Conservation (phyloP, 306 rosid genomes). For the Quercus variabilis region DNA sequence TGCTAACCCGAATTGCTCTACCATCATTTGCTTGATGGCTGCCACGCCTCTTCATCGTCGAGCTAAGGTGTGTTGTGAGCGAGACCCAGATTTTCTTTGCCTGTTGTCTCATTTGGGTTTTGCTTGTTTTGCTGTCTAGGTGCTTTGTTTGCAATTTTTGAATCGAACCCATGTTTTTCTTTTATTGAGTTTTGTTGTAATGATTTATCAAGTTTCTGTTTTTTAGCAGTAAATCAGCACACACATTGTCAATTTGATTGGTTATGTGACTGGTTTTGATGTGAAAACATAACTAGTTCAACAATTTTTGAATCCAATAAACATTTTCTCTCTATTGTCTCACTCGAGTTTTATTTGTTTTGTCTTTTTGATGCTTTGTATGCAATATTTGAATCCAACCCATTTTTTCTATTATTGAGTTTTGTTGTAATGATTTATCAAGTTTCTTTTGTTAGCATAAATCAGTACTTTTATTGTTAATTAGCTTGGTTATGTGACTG, state of each 20-base stretch:
- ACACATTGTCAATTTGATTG: neutral
- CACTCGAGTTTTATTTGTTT: neutral
- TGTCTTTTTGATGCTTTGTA: neutral
- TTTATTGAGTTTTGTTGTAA: neutral
- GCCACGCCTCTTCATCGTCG: conserved; percentile 94
- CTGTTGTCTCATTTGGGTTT: neutral
- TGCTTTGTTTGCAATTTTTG: neutral
- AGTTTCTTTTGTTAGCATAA: neutral
- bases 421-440: neutral
- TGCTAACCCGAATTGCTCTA: conserved; percentile 97
- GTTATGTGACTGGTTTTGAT: neutral
- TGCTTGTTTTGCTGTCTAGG: neutral
- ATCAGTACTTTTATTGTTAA: neutral
- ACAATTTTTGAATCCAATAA: too few species aligned
- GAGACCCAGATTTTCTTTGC: too few species aligned
- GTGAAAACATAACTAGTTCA: too few species aligned
- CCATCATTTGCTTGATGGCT: conserved; percentile 91
- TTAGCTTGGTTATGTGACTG: neutral
- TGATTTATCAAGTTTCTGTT: neutral
- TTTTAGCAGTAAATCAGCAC: too few species aligned
- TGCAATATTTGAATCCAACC: neutral
- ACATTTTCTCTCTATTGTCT: too few species aligned
- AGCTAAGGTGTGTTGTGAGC: conserved; percentile 56
- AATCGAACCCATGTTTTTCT: neutral
- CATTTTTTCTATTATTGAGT: neutral